Base-by-base conservation (phyloP, 1,284 basidiomycete genomes). In the Fomitopsis schrenkii region DNA sequence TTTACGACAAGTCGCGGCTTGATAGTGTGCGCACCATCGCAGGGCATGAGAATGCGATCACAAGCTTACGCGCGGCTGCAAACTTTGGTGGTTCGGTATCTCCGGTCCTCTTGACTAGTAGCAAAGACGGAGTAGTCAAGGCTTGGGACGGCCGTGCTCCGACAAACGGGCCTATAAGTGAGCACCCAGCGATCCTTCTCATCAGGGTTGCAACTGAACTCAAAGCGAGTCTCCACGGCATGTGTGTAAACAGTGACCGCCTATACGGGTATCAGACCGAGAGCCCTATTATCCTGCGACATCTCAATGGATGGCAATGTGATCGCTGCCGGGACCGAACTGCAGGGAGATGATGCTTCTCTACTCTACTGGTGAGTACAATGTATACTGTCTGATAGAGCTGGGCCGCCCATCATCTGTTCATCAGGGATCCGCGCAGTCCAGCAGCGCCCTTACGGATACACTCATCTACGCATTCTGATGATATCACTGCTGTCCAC, bases 401-500 rank as follows among this genome's bases (percentile, higher is more conserved):
- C 12, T 40, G 38, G 22, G 2, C n/a, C 35, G 2, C 22, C 22
- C 45, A 8, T 17, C 53, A 26, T 63, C 15, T 40, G 35, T 14
- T 50, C n/a, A 30, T 30, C 69, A 91, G 89, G 90, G 85, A 86
- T 68, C 80, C 81, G 35, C 80, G 85, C 28, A 78, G 76, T 57
- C 80, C 83, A 5, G 75, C 69, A 3, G 77, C 79, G n/a, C 83
- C 79, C 19, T 66, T 83, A 17, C 79, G 81, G 42, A 72, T 73
- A 42, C 84, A 87, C 68, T 76, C 79, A 2, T 88, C 84, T 14
- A 91, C 88, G 0, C 90, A 93, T 70, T 91, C 91, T 5, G 89
- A 94, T 72, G 90, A 93, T 69, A 80, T 92, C 58, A 92, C 91
- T 1, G 77, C 80, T 3, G 68, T 93, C 3, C 82, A 84, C 35